phyloP scores from a whole-genome alignment of 1,284 basidiomycete species.

The Exsudoporus floridanus region DNA sequence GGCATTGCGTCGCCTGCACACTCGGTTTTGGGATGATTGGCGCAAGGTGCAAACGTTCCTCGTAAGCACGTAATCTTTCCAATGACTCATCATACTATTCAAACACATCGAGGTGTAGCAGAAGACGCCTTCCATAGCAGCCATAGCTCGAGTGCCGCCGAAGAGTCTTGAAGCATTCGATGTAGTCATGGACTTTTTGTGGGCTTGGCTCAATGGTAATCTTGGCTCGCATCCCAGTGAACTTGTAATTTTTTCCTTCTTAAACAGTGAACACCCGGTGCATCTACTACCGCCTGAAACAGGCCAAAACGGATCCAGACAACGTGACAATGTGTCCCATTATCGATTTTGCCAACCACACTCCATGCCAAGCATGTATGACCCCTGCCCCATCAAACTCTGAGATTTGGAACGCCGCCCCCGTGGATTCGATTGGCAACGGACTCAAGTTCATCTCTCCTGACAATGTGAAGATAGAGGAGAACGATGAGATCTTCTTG shows the following conservation, averaged over 20 bases:
- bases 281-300: slow-evolving; percentile 71
- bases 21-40: slow-evolving; percentile 64
- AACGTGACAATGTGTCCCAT: slow-evolving; percentile 85
- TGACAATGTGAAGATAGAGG: slow-evolving; percentile 37
- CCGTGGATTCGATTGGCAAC: slow-evolving; percentile 38
- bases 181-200: slow-evolving; percentile 47
- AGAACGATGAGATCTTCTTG: slow-evolving; percentile 67
- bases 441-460: slow-evolving; percentile 60
- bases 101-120: slow-evolving; percentile 8
- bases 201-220: slow-evolving; percentile 84
- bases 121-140: slow-evolving; percentile 5
- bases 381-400: slow-evolving; percentile 41
- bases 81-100: background rate
- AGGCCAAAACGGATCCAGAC: slow-evolving; percentile 52
- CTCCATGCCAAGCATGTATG: slow-evolving; percentile 41
- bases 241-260: slow-evolving; percentile 10
- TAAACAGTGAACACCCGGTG: slow-evolving; percentile 84
- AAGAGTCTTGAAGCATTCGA: slow-evolving; percentile 16
- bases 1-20: slow-evolving; percentile 49
- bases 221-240: slow-evolving; percentile 26
- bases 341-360: slow-evolving; percentile 85
- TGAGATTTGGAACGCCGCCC: slow-evolving; percentile 39
- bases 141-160: background rate
- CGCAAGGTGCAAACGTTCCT: slow-evolving; percentile 45
- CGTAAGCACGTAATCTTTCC: slow-evolving; percentile 36